These are phyloP conservation scores for Sugiyamaella japonica DNA, from an alignment of 1,139 yeast genomes.

Conservation along the genomic window DNA sequence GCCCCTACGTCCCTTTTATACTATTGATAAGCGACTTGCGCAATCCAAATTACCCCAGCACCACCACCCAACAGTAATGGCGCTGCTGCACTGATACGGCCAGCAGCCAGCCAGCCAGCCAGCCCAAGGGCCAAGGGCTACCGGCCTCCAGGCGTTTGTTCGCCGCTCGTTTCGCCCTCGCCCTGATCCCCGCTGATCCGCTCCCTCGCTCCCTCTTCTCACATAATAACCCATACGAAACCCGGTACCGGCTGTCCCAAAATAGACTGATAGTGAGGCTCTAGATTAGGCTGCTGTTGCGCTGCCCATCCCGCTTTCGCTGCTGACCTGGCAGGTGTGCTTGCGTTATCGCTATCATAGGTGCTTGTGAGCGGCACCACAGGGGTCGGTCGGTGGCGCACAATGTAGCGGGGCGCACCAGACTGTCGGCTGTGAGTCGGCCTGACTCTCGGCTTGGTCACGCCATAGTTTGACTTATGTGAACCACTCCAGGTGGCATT, in stretches of 20 bases:
- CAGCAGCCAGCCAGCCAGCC: not conserved
- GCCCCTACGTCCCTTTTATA: not conserved
- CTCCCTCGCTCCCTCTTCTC: slow-evolving; percentile 1
- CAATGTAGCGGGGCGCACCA: too few species aligned
- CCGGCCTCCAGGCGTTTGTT: too few species aligned
- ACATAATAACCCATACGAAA: slow-evolving; percentile 5
- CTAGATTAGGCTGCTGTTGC: slow-evolving; percentile 6
- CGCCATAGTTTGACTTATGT: too few species aligned
- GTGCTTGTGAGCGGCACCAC: too few species aligned
- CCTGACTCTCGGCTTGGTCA: too few species aligned
- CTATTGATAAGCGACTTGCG: not conserved
- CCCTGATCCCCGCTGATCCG: not conserved
- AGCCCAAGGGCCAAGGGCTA: too few species aligned
- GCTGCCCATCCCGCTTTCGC: not conserved
- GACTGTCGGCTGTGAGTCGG: too few species aligned
- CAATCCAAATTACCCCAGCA: not conserved
- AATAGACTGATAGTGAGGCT: not conserved
- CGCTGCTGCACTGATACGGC: not conserved
- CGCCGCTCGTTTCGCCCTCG: too few species aligned
- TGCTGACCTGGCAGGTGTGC: not conserved
- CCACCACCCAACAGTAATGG: not conserved
- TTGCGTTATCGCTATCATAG: too few species aligned
- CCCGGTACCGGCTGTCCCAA: slow-evolving; percentile 2
- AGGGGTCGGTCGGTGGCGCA: too few species aligned
- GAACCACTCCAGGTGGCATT: too few species aligned